Base-by-base conservation (phyloP, 345 rosid genomes). In the Salix exigua region DNA sequence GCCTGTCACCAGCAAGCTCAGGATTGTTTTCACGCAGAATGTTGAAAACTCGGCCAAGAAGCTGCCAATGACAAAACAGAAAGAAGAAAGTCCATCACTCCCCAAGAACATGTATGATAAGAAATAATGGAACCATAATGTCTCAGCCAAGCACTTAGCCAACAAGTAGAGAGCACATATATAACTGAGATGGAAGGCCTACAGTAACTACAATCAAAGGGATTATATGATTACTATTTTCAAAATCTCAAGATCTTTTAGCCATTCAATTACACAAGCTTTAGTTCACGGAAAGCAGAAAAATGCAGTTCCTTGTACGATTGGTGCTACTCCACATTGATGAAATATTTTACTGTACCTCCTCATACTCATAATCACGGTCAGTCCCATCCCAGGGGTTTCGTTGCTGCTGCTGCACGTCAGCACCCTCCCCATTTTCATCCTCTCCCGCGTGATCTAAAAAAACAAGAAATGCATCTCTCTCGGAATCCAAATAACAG, bases 341-440 rank as follows among this genome's bases (percentile, higher is more conserved):
- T 31, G 18, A 21, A 48, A n/a, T 40, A 7, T n/a, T 55, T n/a
- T 31, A 58, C 12, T 25, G 61, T 78, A 94, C 99, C 93, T 96
- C 99, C 28, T 92, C 97, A 42, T 96, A 96, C 1, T 64, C 40
- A 81, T 96, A 96, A 78, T 94, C 99, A 53, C 98, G 94, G 60
- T 94, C 96, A 80, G 83, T 91, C 75, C 95, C 98, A 72, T 94
- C 98, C 99, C 99, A 96, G 42, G 98, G 94, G 82, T 86, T 88
- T 35, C 83, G 87, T 70, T 89, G 90, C 53, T 74, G 78, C 53
- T 75, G 78, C 53, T 75, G 89, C 44, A 63, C 72, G 61, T 30
- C 82, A 72, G 68, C 71, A 31, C 85, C 91, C 40, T 86, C 93
- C 13, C 74, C 91, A 28, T 86, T 87, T 60, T 90, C 98, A 38